Percentiles rank a stretch among this genome's conserved stretches.
Conservation (phyloP, 139 green algal species). For the Haematococcus sp. region DNA sequence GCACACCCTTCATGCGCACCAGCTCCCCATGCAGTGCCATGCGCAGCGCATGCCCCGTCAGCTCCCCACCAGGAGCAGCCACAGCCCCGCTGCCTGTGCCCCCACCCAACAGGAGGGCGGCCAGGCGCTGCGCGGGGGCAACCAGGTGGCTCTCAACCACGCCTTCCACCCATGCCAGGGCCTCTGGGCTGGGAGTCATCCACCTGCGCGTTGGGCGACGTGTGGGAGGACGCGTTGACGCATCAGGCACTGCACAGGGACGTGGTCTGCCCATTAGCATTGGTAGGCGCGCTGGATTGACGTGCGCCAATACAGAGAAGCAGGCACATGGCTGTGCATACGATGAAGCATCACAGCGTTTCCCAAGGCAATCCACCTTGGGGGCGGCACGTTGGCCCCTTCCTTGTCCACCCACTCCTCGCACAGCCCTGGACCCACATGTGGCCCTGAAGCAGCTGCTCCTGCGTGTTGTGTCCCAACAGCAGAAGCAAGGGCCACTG, state of each 20-base stretch:
- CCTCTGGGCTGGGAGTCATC: neutral
- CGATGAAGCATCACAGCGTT: no score
- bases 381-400: no score
- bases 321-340: no score
- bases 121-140: slow-evolving; percentile 11
- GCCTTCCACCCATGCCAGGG: slow-evolving; percentile 13
- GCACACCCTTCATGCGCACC: slow-evolving; percentile 32
- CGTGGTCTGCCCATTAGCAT: no score
- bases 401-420: no score
- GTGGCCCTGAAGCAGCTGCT: no score
- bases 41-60: neutral
- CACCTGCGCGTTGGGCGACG: slow-evolving; percentile 6
- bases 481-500: no score
- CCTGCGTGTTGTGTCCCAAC: no score
- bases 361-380: no score
- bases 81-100: neutral
- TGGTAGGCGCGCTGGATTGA: no score
- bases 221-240: neutral
- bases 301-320: no score
- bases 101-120: neutral
- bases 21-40: slow-evolving; percentile 9
- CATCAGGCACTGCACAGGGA: slow-evolving; percentile 12
- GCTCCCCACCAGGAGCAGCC: neutral
- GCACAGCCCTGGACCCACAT: no score
- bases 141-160: slow-evolving; percentile 23